Conservation (phyloP, 768 basidiomycete genomes). For the Glaciozyma martinii region DNA sequence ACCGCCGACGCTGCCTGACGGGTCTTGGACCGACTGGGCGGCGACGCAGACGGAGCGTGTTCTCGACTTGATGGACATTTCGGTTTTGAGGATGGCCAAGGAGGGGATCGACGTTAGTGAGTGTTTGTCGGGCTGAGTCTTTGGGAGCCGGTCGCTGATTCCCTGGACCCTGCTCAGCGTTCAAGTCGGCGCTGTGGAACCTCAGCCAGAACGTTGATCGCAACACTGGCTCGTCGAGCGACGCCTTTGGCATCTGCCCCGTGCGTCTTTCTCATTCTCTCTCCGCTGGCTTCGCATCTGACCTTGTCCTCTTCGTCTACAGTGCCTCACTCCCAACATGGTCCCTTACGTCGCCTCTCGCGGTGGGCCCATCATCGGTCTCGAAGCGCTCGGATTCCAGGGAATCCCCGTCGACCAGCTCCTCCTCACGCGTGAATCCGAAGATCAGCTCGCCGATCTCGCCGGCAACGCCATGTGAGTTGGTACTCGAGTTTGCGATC, state of each 20-base stretch:
- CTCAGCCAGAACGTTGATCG: slow-evolving; percentile 94
- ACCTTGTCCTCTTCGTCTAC: background rate
- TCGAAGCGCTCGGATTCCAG: slow-evolving; percentile 88
- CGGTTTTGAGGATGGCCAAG: slow-evolving; percentile 66
- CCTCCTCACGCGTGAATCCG: slow-evolving; percentile 80
- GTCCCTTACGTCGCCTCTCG: slow-evolving; percentile 93
- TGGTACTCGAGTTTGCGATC: background rate
- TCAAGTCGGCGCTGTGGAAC: slow-evolving; percentile 66
- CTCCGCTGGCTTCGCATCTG: slow-evolving; percentile 41
- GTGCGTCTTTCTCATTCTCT: slow-evolving; percentile 40
- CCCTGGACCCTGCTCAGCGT: too few species aligned
- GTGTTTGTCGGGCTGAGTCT: background rate
- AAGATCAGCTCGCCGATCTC: slow-evolving; percentile 86
- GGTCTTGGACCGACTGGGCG: slow-evolving; percentile 91
- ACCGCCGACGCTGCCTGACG: slow-evolving; percentile 69
- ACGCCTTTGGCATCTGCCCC: slow-evolving; percentile 58
- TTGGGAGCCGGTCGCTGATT: background rate
- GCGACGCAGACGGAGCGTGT: slow-evolving; percentile 87
- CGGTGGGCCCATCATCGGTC: slow-evolving; percentile 87
- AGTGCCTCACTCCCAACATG: slow-evolving; percentile 88
- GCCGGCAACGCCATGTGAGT: slow-evolving; percentile 84
- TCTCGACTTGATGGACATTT: slow-evolving; percentile 92
- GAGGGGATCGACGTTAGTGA: slow-evolving; percentile 70
- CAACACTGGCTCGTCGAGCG: slow-evolving; percentile 57
- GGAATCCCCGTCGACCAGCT: slow-evolving; percentile 88